Evolutionary conservation across 2,329 filamentous ascomycete species (phyloP).

Genomic region (Hymenoscyphus scutula): DNA sequence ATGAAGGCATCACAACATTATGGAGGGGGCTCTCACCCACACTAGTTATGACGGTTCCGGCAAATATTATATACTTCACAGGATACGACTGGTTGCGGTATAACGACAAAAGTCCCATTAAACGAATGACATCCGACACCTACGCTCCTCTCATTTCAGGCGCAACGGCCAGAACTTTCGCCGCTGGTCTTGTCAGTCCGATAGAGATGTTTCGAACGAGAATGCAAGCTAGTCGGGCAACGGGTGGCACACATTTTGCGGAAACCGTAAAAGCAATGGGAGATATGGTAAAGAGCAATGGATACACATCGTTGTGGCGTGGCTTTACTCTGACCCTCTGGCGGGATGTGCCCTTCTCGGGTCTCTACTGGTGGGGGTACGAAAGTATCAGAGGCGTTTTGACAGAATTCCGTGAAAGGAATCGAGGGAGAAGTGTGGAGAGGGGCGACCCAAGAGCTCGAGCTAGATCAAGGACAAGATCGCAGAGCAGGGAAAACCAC

Average conservation of each 20-base stretch:
- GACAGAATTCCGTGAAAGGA: constrained; percentile 62
- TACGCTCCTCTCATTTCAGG: constrained; percentile 81
- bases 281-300: constrained; percentile 74
- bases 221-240: constrained; percentile 71
- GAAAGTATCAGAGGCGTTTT: constrained; percentile 74
- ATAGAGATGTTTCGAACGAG: constrained; percentile 93
- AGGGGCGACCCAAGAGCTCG: constrained; percentile 41
- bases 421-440: constrained; percentile 43
- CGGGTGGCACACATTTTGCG: constrained; percentile 65
- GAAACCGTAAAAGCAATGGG: constrained; percentile 74
- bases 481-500: constrained; percentile 67
- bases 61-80: constrained; percentile 97
- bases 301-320: constrained; percentile 83
- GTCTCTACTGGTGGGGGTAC: constrained; percentile 97
- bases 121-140: constrained; percentile 58
- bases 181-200: constrained; percentile 80
- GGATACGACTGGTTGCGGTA: constrained; percentile 93
- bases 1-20: constrained; percentile 81
- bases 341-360: constrained; percentile 96
- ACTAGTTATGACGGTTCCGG: constrained; percentile 87
- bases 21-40: constrained; percentile 96
- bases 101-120: constrained; percentile 70
- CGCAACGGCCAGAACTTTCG: constrained; percentile 71
- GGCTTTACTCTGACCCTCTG: constrained; percentile 88
- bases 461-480: constrained; percentile 46